Conservation (phyloP, 2,329 filamentous ascomycete genomes). For the Stachybotrys chartarum region DNA sequence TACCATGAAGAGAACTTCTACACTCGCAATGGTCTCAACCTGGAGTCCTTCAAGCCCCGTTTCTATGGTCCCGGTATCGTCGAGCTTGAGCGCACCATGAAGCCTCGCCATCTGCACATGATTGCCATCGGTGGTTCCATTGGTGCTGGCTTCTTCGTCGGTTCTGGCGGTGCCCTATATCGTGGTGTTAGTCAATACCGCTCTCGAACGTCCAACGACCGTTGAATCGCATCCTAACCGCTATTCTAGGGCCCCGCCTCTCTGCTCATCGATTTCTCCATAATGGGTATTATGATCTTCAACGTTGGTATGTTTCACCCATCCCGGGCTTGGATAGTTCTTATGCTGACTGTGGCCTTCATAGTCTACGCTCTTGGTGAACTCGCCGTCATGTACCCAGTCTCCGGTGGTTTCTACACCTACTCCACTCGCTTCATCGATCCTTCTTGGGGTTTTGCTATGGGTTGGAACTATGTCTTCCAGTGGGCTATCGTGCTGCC, state of each 20-base stretch:
- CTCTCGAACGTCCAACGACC: too few species aligned
- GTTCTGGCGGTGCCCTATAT: conserved; percentile 41
- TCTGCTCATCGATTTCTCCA: conserved; percentile 38
- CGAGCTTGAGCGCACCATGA: conserved; percentile 37
- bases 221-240: not conserved
- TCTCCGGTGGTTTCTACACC: conserved; percentile 53
- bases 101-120: conserved; percentile 51
- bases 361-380: conserved; percentile 50
- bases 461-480: conserved; percentile 43
- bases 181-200: conserved; percentile 30
- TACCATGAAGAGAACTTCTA: conserved; percentile 21
- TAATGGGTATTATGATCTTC: conserved; percentile 50
- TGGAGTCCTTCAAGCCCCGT: conserved; percentile 29
- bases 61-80: conserved; percentile 22
- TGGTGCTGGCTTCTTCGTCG: conserved; percentile 34
- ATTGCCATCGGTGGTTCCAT: conserved; percentile 45
- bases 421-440: conserved; percentile 53
- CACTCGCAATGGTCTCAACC: conserved; percentile 30
- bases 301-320: conserved; percentile 44
- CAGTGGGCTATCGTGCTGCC: conserved; percentile 41
- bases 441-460: conserved; percentile 48
- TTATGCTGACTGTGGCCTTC: not conserved
- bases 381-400: conserved; percentile 49
- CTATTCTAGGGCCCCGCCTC: conserved; percentile 26
- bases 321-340: too few species aligned